A percentile compares a stretch with the other conserved stretches of the same genome.
Conservation (phyloP, 2,329 filamentous ascomycete genomes). For the Calonectria leucothoes region DNA sequence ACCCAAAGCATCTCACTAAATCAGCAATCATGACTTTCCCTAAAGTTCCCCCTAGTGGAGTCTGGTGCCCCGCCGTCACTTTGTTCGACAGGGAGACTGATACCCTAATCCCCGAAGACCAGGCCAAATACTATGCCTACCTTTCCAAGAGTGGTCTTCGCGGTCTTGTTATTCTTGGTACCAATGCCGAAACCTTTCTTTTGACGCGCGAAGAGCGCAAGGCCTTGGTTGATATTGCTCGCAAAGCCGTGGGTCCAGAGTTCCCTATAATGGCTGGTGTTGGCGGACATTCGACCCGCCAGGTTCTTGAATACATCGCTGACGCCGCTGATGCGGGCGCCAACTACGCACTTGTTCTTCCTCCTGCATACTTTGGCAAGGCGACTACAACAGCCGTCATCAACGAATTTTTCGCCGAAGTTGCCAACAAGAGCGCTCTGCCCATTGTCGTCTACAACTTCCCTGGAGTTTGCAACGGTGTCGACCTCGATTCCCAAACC, state of each 20-base stretch:
- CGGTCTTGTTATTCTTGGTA: constrained; percentile 65
- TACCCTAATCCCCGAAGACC: constrained; percentile 58
- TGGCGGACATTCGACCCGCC: constrained; percentile 72
- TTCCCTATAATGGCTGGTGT: constrained; percentile 85
- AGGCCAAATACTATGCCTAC: constrained; percentile 63
- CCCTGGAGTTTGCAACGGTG: constrained; percentile 75
- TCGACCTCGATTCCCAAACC: constrained; percentile 74
- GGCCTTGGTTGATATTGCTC: constrained; percentile 67
- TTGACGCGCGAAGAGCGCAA: constrained; percentile 68
- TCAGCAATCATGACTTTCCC: constrained; percentile 26
- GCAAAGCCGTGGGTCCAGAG: constrained; percentile 83
- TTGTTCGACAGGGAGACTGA: constrained; percentile 64
- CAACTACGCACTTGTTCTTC: constrained; percentile 71
- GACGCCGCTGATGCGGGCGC: constrained; percentile 72
- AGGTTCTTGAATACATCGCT: constrained; percentile 69
- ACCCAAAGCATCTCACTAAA: neutral
- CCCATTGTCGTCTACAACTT: constrained; percentile 79
- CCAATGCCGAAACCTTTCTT: constrained; percentile 67
- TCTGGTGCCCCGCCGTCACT: constrained; percentile 67
- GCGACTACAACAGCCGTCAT: constrained; percentile 68
- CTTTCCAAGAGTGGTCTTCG: constrained; percentile 61
- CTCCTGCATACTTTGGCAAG: constrained; percentile 74
- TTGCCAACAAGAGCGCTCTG: constrained; percentile 62
- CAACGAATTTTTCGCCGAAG: constrained; percentile 68
- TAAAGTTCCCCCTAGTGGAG: constrained; percentile 45